These are phyloP conservation scores for Alternaria gaisen DNA, from an alignment of 2,329 filamentous ascomycete genomes.

Conservation along the genomic window DNA sequence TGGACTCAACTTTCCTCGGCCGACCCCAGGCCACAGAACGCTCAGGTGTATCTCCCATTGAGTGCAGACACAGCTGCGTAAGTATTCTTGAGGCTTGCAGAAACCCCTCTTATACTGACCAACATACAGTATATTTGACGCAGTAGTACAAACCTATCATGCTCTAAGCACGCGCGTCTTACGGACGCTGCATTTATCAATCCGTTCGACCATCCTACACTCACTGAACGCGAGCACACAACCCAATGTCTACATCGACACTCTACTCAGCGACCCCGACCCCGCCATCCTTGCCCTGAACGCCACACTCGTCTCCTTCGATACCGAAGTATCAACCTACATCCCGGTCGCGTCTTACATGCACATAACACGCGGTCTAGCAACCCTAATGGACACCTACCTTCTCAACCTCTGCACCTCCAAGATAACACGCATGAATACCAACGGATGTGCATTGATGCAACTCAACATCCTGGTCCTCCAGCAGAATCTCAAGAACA, in stretches of 20 bases:
- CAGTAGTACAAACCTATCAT: constrained; percentile 82
- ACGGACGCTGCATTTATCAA: constrained; percentile 86
- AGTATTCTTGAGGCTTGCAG: constrained; percentile 40
- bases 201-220: constrained; percentile 84
- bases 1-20: constrained; percentile 78
- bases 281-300: constrained; percentile 84
- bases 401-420: constrained; percentile 73
- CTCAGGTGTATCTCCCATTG: constrained; percentile 83
- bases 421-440: constrained; percentile 82
- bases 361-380: constrained; percentile 81
- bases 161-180: constrained; percentile 81
- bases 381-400: constrained; percentile 78
- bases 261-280: constrained; percentile 79
- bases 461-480: constrained; percentile 93
- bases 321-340: constrained; percentile 79
- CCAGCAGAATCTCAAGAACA: constrained; percentile 95
- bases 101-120: constrained; percentile 18
- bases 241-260: constrained; percentile 60
- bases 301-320: constrained; percentile 83
- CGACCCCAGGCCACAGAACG: constrained; percentile 62
- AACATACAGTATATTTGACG: constrained; percentile 76
- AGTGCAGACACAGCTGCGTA: constrained; percentile 84
- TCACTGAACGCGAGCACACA: constrained; percentile 70
- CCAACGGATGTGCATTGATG: constrained; percentile 83
- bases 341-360: constrained; percentile 72